These are phyloP conservation scores for Aspergillus quadrilineatus DNA, from an alignment of 2,329 filamentous ascomycete genomes.

Conservation along the genomic window DNA sequence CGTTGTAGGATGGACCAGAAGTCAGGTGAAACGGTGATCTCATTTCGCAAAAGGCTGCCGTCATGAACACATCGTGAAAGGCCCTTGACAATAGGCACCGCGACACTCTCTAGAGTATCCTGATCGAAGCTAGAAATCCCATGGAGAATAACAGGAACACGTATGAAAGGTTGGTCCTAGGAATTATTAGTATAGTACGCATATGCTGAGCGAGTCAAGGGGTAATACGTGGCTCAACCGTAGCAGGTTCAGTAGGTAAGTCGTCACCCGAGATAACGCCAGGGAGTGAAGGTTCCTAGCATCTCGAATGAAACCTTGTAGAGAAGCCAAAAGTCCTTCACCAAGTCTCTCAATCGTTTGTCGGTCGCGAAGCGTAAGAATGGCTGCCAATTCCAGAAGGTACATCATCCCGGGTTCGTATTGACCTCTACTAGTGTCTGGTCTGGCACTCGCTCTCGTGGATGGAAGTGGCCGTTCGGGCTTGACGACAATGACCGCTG, in stretches of 20 bases:
- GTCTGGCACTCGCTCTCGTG: slow-evolving; percentile 56
- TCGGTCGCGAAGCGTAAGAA: slow-evolving; percentile 73
- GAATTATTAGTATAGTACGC: slow-evolving; percentile 13
- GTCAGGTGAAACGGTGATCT: slow-evolving; percentile 93
- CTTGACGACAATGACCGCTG: slow-evolving; percentile 84
- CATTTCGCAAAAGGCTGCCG: slow-evolving; percentile 75
- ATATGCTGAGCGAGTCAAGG: background rate
- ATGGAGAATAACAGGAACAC: slow-evolving; percentile 87
- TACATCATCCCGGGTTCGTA: slow-evolving; percentile 90
- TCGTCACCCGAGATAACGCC: slow-evolving; percentile 78
- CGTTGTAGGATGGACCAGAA: slow-evolving; percentile 90
- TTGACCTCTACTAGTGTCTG: slow-evolving; percentile 55
- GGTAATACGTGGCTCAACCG: slow-evolving; percentile 76
- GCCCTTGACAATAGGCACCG: slow-evolving; percentile 73
- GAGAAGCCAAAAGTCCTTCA: slow-evolving; percentile 72
- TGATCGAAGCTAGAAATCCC: slow-evolving; percentile 84
- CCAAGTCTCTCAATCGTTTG: slow-evolving; percentile 71
- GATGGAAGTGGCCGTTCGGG: slow-evolving; percentile 71
- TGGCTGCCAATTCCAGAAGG: slow-evolving; percentile 84
- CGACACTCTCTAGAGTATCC: slow-evolving; percentile 71
- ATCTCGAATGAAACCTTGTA: slow-evolving; percentile 81
- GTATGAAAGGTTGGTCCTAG: slow-evolving; percentile 84
- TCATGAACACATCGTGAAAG: slow-evolving; percentile 76
- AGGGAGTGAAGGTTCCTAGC: slow-evolving; percentile 75
- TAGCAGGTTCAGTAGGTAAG: slow-evolving; percentile 80